Conservation (phyloP, 148 eudicot genomes). For the Beta vulgaris region DNA sequence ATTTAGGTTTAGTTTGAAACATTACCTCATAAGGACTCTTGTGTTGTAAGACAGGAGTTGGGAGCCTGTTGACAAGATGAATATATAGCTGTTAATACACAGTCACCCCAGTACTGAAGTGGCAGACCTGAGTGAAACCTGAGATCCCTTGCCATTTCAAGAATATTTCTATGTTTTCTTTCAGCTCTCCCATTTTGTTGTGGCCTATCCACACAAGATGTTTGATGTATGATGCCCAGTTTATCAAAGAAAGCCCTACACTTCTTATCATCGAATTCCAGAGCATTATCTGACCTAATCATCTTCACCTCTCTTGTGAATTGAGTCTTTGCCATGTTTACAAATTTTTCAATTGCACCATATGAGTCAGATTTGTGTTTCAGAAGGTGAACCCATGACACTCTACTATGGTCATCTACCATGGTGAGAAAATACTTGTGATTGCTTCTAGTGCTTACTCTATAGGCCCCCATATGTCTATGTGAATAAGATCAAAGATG, state of each 20-base stretch:
- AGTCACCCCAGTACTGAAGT: neutral
- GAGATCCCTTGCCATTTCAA: neutral
- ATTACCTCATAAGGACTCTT: neutral
- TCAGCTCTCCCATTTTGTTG: neutral
- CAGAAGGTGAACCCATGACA: neutral
- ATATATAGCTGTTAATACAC: neutral
- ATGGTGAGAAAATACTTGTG: neutral
- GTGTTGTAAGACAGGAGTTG: neutral
- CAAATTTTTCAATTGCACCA: neutral
- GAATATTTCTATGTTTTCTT: neutral
- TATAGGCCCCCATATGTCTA: constrained; percentile 1
- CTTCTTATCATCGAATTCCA: neutral
- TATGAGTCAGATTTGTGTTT: neutral
- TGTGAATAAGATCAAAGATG: neutral
- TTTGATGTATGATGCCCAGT: neutral
- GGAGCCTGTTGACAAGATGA: neutral
- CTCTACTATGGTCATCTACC: neutral
- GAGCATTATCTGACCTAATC: neutral
- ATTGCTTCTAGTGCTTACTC: no score
- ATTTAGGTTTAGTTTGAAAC: neutral
- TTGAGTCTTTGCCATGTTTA: neutral
- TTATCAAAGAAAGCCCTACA: neutral
- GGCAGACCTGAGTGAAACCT: neutral
- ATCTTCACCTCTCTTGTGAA: neutral
- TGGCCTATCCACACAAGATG: neutral